A percentile compares a stretch with the other conserved stretches of the same genome.
Evolutionary conservation across 345 rosid genomes (phyloP).

Genomic region (Pistacia vera): DNA sequence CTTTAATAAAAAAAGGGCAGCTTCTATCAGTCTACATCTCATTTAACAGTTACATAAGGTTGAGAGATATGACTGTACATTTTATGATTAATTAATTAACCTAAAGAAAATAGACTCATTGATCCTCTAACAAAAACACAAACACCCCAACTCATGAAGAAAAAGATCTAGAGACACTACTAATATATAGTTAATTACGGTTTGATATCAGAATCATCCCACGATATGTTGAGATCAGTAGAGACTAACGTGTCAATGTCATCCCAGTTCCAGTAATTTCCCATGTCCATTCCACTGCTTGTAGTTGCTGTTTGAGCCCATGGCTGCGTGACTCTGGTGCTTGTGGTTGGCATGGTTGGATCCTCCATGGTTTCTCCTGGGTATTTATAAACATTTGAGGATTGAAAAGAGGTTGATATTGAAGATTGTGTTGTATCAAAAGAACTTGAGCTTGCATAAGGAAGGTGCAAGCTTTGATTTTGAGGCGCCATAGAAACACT

Average conservation of each 20-base stretch:
- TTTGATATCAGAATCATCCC: constrained; percentile 57
- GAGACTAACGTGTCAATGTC: constrained; percentile 51
- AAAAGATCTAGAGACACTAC: constrained; percentile 13
- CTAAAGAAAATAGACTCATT: constrained; percentile 1
- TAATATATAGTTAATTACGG: constrained; percentile 23
- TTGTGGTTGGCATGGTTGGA: constrained; percentile 34
- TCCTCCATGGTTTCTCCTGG: constrained; percentile 27
- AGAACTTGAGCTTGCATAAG: constrained; percentile 29
- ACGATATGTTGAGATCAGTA: constrained; percentile 44
- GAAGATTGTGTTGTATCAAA: constrained; percentile 32
- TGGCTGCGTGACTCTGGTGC: constrained; percentile 28
- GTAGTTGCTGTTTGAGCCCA: constrained; percentile 30
- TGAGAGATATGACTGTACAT: constrained; percentile 22
- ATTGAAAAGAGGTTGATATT: constrained; percentile 32
- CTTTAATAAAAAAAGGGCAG: constrained; percentile 5
- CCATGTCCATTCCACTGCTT: constrained; percentile 30
- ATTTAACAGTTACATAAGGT: constrained; percentile 11
- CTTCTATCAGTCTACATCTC: constrained; percentile 29
- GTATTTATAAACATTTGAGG: constrained; percentile 22
- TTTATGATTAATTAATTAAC: constrained; percentile 7
- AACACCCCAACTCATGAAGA: neutral
- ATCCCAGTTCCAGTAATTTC: constrained; percentile 61
- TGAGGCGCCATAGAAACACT: constrained; percentile 22
- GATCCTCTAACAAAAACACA: constrained; percentile 5
- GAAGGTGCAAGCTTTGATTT: constrained; percentile 28